Evolutionary conservation across 495 filamentous ascomycete genomes (phyloP).

Genomic region (Mytilinidion resinicola): DNA sequence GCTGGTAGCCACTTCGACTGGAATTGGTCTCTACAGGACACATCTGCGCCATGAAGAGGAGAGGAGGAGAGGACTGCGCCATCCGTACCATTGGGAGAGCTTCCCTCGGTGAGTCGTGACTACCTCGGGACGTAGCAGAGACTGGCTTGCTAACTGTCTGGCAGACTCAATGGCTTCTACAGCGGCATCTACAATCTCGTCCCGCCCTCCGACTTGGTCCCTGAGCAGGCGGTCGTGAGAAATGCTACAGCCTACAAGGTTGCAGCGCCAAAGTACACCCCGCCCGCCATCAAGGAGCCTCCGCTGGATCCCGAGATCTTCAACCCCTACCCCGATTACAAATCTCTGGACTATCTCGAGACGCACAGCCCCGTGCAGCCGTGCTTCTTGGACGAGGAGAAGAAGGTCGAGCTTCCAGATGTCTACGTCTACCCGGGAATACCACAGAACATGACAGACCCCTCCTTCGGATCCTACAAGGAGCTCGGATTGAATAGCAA

Average conservation of each 20-base stretch:
- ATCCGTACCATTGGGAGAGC: constrained; percentile 34
- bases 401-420: constrained; percentile 31
- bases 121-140: background rate
- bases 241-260: background rate
- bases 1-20: constrained; percentile 25
- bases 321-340: constrained; percentile 37
- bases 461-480: constrained; percentile 36
- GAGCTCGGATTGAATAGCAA: constrained; percentile 35
- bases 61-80: constrained; percentile 10
- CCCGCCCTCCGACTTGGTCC: constrained; percentile 25
- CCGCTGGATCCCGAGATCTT: constrained; percentile 33
- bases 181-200: constrained; percentile 35
- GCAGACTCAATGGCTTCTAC: constrained; percentile 35
- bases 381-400: constrained; percentile 36
- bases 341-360: constrained; percentile 28
- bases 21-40: constrained; percentile 25
- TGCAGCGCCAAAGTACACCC: background rate
- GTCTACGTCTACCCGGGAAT: constrained; percentile 40
- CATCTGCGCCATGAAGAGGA: constrained; percentile 11
- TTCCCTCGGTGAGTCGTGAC: constrained; percentile 26
- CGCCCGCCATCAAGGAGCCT: constrained; percentile 22
- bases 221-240: constrained; percentile 27
- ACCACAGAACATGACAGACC: constrained; percentile 35
- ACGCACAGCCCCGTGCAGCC: constrained; percentile 30
- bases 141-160: constrained; percentile 4